phyloP scores from a whole-genome alignment of 1,284 basidiomycete genomes.

The Anthracocystis panici-leucophaei region DNA sequence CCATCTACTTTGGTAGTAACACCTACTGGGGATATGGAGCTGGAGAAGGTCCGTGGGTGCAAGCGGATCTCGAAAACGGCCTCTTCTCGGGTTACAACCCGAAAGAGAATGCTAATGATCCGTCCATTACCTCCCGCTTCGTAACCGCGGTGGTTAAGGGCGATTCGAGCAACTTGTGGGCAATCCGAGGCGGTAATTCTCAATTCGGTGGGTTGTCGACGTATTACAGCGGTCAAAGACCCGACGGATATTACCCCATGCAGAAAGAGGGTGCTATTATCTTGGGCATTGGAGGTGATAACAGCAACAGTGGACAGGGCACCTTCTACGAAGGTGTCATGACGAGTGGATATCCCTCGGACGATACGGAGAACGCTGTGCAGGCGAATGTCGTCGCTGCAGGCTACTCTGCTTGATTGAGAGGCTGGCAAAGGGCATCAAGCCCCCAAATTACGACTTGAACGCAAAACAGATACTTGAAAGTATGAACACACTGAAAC shows the following conservation, averaged over 20 bases:
- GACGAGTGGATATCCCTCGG: constrained; percentile 26
- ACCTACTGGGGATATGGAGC: constrained; percentile 27
- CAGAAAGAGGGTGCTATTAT: constrained; percentile 40
- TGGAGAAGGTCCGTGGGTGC: constrained; percentile 27
- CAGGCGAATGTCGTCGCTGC: constrained; percentile 37
- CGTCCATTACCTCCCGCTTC: constrained; percentile 16
- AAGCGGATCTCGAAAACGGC: constrained; percentile 27
- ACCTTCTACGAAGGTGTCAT: constrained; percentile 42
- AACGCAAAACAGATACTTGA: no score
- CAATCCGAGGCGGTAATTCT: constrained; percentile 24
- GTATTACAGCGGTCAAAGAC: constrained; percentile 25
- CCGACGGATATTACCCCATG: constrained; percentile 34
- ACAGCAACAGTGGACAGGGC: constrained; percentile 28
- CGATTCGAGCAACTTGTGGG: constrained; percentile 33
- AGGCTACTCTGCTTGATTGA: constrained; percentile 20
- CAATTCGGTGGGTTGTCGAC: constrained; percentile 21
- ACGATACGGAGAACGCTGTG: constrained; percentile 24
- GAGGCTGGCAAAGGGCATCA: no score
- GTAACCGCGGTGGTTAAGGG: constrained; percentile 32
- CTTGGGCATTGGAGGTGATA: constrained; percentile 39
- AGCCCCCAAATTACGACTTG: no score
- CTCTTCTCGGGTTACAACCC: constrained; percentile 23
- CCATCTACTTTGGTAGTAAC: constrained; percentile 36
- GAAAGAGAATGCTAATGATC: constrained; percentile 24
- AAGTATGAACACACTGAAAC: no score